Evolutionary conservation across 2,329 filamentous ascomycete species (phyloP), one percentile per base, ranked within the genome.

Genomic region (Fusarium veterinarium): DNA sequence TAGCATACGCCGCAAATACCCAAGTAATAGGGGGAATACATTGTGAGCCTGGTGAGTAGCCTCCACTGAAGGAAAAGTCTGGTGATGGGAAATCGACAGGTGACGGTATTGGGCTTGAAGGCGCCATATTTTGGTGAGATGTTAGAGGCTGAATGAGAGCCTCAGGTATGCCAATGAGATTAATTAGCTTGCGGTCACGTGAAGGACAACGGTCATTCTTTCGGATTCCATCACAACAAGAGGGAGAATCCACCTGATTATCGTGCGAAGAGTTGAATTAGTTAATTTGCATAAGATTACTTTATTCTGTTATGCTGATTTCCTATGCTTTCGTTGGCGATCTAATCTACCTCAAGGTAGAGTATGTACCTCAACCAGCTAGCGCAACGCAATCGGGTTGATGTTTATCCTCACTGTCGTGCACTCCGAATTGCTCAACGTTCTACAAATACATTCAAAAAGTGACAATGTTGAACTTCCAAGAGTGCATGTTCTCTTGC

Each of bases 401-500:
- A 35, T 35, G 33, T 4, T 17, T 31, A 31, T 31, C 12, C 31
- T 12, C 31, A 31, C 31, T 31, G 31, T 5, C 8, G 5, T 23
- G 14, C 5, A 6, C 40, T 17, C 5, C 14, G 6, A 42, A 23
- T 42, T 16, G 8, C 38, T 13, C 8, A 9, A 14, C 4, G 8
- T 12, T 20, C 17, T 20, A 42, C 1, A 44, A 13, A 44, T 12
- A 25, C 8, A 4, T 17, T 14, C 5, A 25, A 17, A 25, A 25
- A 19, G 10, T 19, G 14, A 10, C 7, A 19, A 8, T 14, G 7
- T 17, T 42, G 13, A 10, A 10, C 23, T n/a, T 51, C 7, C 5
- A 16, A 52, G 12, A 28, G 3, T 7, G 6, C 17, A 13, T 1
- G 2, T 9, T 7, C 40, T 23, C 0, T 13, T 30, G 3, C 4